Evolutionary conservation across 2,329 filamentous ascomycete genomes (phyloP).

Genomic region (Ophiostoma angusticollis): DNA sequence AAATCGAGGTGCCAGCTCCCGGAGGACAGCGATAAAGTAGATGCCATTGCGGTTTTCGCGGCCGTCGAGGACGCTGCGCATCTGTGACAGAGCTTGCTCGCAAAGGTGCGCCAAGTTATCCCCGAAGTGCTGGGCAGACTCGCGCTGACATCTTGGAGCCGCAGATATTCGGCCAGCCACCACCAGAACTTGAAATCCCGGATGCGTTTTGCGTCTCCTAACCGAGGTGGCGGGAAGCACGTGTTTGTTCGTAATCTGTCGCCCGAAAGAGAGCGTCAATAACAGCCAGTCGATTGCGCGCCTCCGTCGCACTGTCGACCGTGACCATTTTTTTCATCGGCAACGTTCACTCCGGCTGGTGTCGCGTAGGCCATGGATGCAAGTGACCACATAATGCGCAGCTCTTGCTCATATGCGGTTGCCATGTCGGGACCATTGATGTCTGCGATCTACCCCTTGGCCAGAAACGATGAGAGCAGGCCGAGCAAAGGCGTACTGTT

Average conservation of each 20-base stretch:
- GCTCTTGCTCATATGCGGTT: constrained; percentile 42
- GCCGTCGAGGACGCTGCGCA: constrained; percentile 61
- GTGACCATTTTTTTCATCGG: constrained; percentile 27
- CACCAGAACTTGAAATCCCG: constrained; percentile 75
- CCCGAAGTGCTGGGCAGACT: constrained; percentile 35
- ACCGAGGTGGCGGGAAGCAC: constrained; percentile 35
- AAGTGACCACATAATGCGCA: constrained; percentile 47
- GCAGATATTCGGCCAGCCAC: constrained; percentile 58
- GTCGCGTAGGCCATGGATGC: constrained; percentile 34
- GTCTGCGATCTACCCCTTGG: constrained; percentile 35
- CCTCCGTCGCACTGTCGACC: constrained; percentile 49
- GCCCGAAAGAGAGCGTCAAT: constrained; percentile 67
- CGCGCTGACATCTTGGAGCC: constrained; percentile 37
- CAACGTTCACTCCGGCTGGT: constrained; percentile 24
- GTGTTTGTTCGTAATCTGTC: constrained; percentile 49
- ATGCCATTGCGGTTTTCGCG: constrained; percentile 82
- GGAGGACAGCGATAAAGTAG: constrained; percentile 73
- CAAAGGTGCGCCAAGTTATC: constrained; percentile 34
- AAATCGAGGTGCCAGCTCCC: constrained; percentile 57
- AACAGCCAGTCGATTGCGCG: constrained; percentile 57
- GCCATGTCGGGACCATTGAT: constrained; percentile 34
- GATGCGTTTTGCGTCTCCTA: constrained; percentile 39
- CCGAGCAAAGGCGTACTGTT: constrained; percentile 47
- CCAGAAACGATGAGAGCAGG: constrained; percentile 53
- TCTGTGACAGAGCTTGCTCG: constrained; percentile 50